Base-by-base conservation (phyloP, 257 asterid species). In the Perilla frutescens region DNA sequence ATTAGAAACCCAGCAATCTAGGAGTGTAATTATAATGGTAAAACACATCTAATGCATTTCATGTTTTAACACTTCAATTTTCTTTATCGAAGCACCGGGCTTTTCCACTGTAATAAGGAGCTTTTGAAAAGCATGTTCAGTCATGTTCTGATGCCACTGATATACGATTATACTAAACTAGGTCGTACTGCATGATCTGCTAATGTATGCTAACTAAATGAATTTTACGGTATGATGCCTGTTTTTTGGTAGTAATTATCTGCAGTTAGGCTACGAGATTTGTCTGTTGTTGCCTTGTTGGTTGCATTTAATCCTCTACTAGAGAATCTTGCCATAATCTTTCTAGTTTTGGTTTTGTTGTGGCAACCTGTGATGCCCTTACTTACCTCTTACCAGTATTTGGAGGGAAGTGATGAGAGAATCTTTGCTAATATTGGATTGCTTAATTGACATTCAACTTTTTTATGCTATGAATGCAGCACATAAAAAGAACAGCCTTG, bases 401-500 rank as follows among this genome's bases (percentile, higher is more conserved):
- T 4, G 15, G 14, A 6, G n/a, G 72, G 31, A 11, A 41, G 57
- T 31, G 29, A 41, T 2, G 15, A 8, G 50, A 48, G n/a, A 44
- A 2, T 64, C 20, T 20, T 36, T 69, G 48, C 68, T 29, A 34
- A 43, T 57, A 45, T 4, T n/a, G 29, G 58, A 44, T 26, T 69
- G 11, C 62, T 72, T 68, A 34, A 62, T 63, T 70, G 29, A 68
- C 31, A 57, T 31, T 41, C 6, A 15, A 41, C 12, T 63, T 8
- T 32, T 56, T 77, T 48, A 31, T 40, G 56, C 69, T 76, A 56
- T 66, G 76, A 70, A 77, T 70, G 75, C 92, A 94, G 99, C 88
- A 92, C 76, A 87, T 95, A 71, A 90, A 81, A 78, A 87, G 92
- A 80, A 82, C 88, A 43, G 96, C 93, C 26, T 76, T 92, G 84